A percentile compares a stretch with the other conserved stretches of the same genome.
Conservation (phyloP, 495 filamentous ascomycete species). For the Talaromyces wortmannii region DNA sequence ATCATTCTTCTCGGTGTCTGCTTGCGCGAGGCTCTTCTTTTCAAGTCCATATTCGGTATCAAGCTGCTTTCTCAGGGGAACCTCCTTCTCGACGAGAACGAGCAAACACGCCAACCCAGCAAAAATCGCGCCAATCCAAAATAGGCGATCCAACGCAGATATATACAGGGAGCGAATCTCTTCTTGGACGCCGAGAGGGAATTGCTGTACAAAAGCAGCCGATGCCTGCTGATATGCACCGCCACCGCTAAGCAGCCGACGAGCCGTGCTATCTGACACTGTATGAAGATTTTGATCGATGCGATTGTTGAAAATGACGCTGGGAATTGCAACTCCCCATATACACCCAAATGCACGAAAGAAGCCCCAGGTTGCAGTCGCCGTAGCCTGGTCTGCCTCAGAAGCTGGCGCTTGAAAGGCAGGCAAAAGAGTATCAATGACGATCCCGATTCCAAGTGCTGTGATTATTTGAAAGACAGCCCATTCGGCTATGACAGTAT, state of each 20-base stretch:
- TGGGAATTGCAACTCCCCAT: slow-evolving; percentile 44
- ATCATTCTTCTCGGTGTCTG: neutral
- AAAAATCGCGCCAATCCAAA: slow-evolving; percentile 10
- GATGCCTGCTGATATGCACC: slow-evolving; percentile 1
- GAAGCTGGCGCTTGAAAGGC: slow-evolving; percentile 26
- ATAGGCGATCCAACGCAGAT: slow-evolving; percentile 5
- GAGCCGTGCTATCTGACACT: neutral
- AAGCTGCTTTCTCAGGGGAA: slow-evolving; percentile 8
- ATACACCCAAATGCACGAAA: slow-evolving; percentile 38
- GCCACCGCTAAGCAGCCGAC: neutral
- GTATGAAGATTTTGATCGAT: neutral
- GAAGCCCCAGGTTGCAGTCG: slow-evolving; percentile 38
- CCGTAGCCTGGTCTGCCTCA: slow-evolving; percentile 28
- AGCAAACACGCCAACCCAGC: slow-evolving; percentile 9
- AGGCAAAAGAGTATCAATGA: slow-evolving; percentile 22
- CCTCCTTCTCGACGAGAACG: slow-evolving; percentile 11
- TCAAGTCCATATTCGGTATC: slow-evolving; percentile 12
- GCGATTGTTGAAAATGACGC: slow-evolving; percentile 37
- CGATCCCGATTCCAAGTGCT: slow-evolving; percentile 22
- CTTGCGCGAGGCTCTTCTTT: neutral
- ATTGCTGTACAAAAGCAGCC: slow-evolving; percentile 1
- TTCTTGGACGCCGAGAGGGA: neutral
- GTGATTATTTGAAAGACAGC: slow-evolving; percentile 20
- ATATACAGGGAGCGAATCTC: slow-evolving; percentile 10
- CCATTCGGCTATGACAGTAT: slow-evolving; percentile 15